Evolutionary conservation across 129 eudicot genomes (phyloP).

Genomic region (Arctium lappa): DNA sequence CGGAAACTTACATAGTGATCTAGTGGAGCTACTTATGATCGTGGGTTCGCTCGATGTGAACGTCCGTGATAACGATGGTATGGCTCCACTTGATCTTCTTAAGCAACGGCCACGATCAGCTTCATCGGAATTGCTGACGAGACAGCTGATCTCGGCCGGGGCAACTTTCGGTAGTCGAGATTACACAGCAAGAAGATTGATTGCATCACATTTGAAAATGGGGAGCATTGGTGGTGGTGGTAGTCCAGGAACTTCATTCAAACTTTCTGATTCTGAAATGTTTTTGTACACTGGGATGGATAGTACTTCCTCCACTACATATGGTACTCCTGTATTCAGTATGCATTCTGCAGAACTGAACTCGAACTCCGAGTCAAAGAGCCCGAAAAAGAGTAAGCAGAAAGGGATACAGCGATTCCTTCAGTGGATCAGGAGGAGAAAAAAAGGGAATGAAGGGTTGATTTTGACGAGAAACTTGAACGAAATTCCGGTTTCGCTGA

Average conservation of each 20-base stretch:
- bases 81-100: slow-evolving; percentile 80
- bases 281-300: slow-evolving; percentile 56
- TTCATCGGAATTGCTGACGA: slow-evolving; percentile 67
- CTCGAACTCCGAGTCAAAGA: slow-evolving; percentile 27
- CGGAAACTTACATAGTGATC: slow-evolving; percentile 64
- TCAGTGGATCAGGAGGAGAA: slow-evolving; percentile 63
- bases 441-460: slow-evolving; percentile 23
- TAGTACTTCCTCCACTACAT: slow-evolving; percentile 24
- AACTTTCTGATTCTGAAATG: slow-evolving; percentile 66
- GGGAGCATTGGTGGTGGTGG: slow-evolving; percentile 43
- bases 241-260: slow-evolving; percentile 88
- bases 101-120: slow-evolving; percentile 71
- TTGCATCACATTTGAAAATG: slow-evolving; percentile 80
- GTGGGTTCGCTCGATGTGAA: slow-evolving; percentile 60
- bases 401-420: slow-evolving; percentile 54
- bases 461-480: slow-evolving; percentile 30
- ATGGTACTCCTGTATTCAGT: slow-evolving; percentile 28
- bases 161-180: slow-evolving; percentile 68
- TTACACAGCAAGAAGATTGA: slow-evolving; percentile 55
- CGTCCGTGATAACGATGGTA: slow-evolving; percentile 52
- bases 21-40: slow-evolving; percentile 71
- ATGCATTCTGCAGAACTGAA: slow-evolving; percentile 22
- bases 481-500: slow-evolving; percentile 52
- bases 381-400: slow-evolving; percentile 29
- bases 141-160: slow-evolving; percentile 77